Percentiles rank a stretch among this genome's conserved stretches.
phyloP scores from a whole-genome alignment of 495 filamentous ascomycete species.

The Lasiosphaeriaceae sp. region DNA sequence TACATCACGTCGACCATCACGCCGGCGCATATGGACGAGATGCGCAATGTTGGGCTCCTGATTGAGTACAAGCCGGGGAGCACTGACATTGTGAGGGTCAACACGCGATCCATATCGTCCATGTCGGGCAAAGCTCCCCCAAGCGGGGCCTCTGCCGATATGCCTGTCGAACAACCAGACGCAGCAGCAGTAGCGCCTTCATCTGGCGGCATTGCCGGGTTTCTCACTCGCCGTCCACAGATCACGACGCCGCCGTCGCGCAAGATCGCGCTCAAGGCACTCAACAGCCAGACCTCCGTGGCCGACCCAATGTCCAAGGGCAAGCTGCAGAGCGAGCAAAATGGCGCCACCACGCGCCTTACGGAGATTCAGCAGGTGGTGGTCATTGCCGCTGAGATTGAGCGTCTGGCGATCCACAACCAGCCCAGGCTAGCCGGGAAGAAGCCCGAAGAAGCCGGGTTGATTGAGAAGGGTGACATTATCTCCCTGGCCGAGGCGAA shows the following conservation, averaged over 20 bases:
- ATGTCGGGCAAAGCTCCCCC: constrained; percentile 24
- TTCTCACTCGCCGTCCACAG: constrained; percentile 26
- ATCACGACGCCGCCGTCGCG: constrained; percentile 15
- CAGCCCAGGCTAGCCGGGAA: constrained; percentile 32
- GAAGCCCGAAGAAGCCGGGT: constrained; percentile 28
- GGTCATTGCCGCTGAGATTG: constrained; percentile 62
- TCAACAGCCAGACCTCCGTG: constrained; percentile 51
- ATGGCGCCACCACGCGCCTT: constrained; percentile 34
- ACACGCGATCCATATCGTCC: constrained; percentile 76
- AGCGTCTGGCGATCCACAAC: constrained; percentile 36
- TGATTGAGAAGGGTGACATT: constrained; percentile 70
- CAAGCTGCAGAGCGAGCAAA: constrained; percentile 8
- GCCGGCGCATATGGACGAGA: constrained; percentile 65
- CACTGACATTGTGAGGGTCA: constrained; percentile 66
- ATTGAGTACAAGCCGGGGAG: constrained; percentile 68
- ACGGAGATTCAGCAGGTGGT: constrained; percentile 69
- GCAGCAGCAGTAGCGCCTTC: background rate
- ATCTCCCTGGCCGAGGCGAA: constrained; percentile 79
- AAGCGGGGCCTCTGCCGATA: constrained; percentile 6
- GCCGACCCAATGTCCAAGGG: constrained; percentile 38
- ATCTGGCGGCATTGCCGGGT: constrained; percentile 23
- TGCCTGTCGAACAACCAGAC: constrained; percentile 5
- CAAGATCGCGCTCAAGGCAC: constrained; percentile 56
- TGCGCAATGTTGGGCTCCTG: constrained; percentile 76
- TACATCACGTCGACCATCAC: constrained; percentile 88